These are phyloP conservation scores for Coemansia sp. DNA, from an alignment of 192 early-diverging fungal genomes.

Conservation along the genomic window DNA sequence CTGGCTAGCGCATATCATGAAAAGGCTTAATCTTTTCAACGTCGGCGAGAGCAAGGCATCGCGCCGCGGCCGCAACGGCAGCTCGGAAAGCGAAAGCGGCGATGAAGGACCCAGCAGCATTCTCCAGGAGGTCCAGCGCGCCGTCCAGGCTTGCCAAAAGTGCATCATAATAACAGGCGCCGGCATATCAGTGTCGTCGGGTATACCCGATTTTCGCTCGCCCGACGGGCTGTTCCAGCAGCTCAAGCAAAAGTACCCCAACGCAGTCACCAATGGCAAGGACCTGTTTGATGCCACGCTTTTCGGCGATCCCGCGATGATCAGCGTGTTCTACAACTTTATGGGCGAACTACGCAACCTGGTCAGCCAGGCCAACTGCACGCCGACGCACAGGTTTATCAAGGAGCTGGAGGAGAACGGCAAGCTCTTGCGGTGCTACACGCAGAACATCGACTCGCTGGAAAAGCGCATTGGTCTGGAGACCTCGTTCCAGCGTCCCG, in stretches of 20 bases:
- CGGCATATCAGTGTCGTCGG: constrained; percentile 89
- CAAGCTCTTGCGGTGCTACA: constrained; percentile 87
- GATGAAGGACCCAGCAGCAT: neutral
- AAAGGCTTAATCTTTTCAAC: constrained; percentile 22
- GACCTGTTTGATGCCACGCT: constrained; percentile 92
- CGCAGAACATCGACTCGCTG: constrained; percentile 95
- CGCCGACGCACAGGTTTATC: constrained; percentile 86
- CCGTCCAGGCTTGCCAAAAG: constrained; percentile 38
- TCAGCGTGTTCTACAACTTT: constrained; percentile 61
- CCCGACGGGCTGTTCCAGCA: constrained; percentile 87
- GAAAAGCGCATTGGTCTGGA: constrained; percentile 72
- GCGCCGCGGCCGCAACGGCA: neutral
- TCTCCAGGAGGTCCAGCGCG: constrained; percentile 34
- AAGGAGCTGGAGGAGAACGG: constrained; percentile 67
- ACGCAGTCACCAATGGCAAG: constrained; percentile 72
- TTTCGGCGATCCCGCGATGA: constrained; percentile 67
- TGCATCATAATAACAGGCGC: constrained; percentile 58
- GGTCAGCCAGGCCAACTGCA: constrained; percentile 67
- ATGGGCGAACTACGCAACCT: constrained; percentile 82
- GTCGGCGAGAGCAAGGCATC: neutral
- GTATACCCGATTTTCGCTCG: constrained; percentile 96
- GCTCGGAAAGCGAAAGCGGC: too few relatives aligned
- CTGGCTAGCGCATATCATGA: constrained; percentile 13
- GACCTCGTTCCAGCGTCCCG: constrained; percentile 34
- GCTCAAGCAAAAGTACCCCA: constrained; percentile 69